Percentiles rank a stretch among this genome's conserved stretches.
Conservation (phyloP, 1,284 basidiomycete species). For the Athelia psychrophila region DNA sequence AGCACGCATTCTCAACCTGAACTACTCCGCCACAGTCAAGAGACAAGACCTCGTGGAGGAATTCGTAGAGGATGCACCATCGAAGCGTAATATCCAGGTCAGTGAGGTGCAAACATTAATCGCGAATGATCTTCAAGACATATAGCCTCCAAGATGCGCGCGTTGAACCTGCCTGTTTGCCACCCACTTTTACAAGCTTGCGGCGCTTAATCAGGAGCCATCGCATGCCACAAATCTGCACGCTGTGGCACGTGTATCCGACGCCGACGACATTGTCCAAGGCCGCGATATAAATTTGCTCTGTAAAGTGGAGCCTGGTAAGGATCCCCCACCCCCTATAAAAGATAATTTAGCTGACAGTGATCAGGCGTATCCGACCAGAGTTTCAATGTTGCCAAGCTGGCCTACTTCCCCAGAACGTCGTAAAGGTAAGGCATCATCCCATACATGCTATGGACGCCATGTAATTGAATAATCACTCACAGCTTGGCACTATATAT, state of each 20-base stretch:
- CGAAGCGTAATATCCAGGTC: constrained; percentile 74
- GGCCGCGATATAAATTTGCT: constrained; percentile 90
- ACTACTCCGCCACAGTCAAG: constrained; percentile 46
- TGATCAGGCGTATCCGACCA: constrained; percentile 84
- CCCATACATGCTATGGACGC: no score
- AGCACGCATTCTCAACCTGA: constrained; percentile 44
- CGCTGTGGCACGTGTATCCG: constrained; percentile 89
- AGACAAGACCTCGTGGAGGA: constrained; percentile 87
- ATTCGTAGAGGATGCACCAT: constrained; percentile 79
- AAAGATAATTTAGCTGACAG: no score
- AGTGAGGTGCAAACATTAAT: no score
- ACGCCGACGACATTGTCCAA: constrained; percentile 50
- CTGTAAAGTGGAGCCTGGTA: constrained; percentile 95
- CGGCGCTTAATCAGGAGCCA: constrained; percentile 85
- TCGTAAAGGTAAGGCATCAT: constrained; percentile 68
- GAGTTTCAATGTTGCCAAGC: constrained; percentile 95
- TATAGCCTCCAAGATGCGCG: constrained; percentile 88
- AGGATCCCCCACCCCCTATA: no score
- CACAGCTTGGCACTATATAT: no score
- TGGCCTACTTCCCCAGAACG: constrained; percentile 95
- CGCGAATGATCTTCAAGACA: constrained; percentile 54
- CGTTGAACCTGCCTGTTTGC: constrained; percentile 97
- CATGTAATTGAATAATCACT: no score
- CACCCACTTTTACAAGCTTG: constrained; percentile 98
- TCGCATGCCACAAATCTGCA: constrained; percentile 92